These are phyloP conservation scores for Beauveria pseudobassiana DNA, from an alignment of 2,329 filamentous ascomycete genomes.

Conservation along the genomic window DNA sequence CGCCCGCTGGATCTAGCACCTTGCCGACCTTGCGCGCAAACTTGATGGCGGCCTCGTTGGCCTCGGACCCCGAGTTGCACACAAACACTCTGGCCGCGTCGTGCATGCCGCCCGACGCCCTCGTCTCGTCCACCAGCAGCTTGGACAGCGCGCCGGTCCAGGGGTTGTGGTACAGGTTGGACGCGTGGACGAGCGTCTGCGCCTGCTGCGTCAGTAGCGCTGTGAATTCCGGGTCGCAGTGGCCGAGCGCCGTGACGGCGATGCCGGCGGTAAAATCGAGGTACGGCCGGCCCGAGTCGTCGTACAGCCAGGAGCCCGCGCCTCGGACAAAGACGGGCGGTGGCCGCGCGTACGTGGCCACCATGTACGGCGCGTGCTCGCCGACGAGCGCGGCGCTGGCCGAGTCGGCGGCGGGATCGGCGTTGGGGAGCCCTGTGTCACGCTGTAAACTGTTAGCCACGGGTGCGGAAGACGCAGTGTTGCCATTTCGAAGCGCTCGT, in stretches of 20 bases:
- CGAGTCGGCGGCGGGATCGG: slow-evolving; percentile 68
- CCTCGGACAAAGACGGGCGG: slow-evolving; percentile 85
- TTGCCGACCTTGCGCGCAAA: slow-evolving; percentile 91
- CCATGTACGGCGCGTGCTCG: slow-evolving; percentile 80
- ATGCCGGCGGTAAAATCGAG: slow-evolving; percentile 95
- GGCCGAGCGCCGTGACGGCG: slow-evolving; percentile 86
- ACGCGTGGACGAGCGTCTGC: slow-evolving; percentile 78
- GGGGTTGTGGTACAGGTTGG: slow-evolving; percentile 94
- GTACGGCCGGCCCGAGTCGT: slow-evolving; percentile 75
- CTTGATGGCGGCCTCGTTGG: slow-evolving; percentile 96
- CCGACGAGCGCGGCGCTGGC: slow-evolving; percentile 66
- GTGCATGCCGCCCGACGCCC: slow-evolving; percentile 73
- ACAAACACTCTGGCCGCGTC: slow-evolving; percentile 76
- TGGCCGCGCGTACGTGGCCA: slow-evolving; percentile 88
- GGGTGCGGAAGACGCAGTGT: no score
- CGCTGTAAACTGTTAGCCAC: slow-evolving; percentile 14
- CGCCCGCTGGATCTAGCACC: slow-evolving; percentile 59
- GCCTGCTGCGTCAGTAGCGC: slow-evolving; percentile 72
- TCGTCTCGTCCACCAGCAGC: slow-evolving; percentile 73
- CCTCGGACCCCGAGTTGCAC: slow-evolving; percentile 93
- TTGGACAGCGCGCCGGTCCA: slow-evolving; percentile 90
- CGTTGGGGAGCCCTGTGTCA: slow-evolving; percentile 45
- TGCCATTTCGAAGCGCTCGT: no score
- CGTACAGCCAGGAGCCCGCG: slow-evolving; percentile 81
- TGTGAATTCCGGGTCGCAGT: slow-evolving; percentile 74